Conservation (phyloP, 768 basidiomycete species). For the Calocera cornea region DNA sequence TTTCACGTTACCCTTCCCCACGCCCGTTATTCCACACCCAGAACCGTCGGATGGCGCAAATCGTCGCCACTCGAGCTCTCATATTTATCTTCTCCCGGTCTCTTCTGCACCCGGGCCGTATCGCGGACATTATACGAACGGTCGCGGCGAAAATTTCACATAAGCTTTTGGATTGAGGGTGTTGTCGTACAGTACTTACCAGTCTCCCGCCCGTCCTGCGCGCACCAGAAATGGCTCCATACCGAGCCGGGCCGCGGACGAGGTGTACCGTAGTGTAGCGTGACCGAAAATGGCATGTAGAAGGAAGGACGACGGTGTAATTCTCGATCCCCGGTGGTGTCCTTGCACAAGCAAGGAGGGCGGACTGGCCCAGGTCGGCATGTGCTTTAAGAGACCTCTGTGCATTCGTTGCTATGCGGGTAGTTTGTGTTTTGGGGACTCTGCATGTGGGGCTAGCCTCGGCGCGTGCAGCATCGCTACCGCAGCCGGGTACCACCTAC, state of each 20-base stretch:
- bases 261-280: neutral
- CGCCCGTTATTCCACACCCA: no score
- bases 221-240: neutral
- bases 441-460: no score
- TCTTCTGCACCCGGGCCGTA: neutral
- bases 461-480: no score
- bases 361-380: no score
- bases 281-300: neutral
- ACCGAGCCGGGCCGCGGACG: neutral
- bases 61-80: neutral
- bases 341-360: no score
- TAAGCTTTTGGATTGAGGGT: neutral
- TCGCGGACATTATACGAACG: conserved; percentile 6
- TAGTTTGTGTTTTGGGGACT: no score
- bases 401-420: no score
- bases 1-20: no score
- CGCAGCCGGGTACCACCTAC: no score
- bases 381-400: no score
- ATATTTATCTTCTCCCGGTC: neutral
- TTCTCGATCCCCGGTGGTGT: neutral
- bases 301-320: neutral
- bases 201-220: neutral
- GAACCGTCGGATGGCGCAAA: neutral
- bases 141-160: neutral
- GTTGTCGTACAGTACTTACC: conserved; percentile 1